Percentiles rank a stretch among this genome's conserved stretches.
phyloP scores from a whole-genome alignment of 306 rosid genomes.

The Acmispon strigosus region DNA sequence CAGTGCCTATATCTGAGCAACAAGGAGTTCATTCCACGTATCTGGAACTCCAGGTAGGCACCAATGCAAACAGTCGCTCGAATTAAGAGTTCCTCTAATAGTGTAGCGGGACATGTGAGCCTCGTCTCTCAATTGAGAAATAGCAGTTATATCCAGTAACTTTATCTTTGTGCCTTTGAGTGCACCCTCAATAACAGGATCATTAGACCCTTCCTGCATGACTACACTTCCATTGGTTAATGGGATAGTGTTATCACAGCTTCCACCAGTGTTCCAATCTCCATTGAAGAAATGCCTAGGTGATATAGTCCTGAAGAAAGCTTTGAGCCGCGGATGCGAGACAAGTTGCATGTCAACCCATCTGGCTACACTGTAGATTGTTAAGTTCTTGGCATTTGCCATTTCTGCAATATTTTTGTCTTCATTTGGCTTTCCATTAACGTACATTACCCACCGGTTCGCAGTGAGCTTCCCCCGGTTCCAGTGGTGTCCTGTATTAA shows the following conservation, averaged over 20 bases:
- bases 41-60: conserved; percentile 91
- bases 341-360: conserved; percentile 81
- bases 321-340: conserved; percentile 58
- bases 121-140: conserved; percentile 86
- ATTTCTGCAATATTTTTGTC: conserved; percentile 49
- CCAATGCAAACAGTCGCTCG: conserved; percentile 93
- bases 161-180: conserved; percentile 75
- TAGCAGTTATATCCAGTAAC: conserved; percentile 72
- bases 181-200: conserved; percentile 51
- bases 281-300: conserved; percentile 82
- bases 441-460: conserved; percentile 82
- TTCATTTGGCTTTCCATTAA: conserved; percentile 53
- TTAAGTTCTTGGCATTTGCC: conserved; percentile 60
- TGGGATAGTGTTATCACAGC: conserved; percentile 68
- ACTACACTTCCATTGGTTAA: conserved; percentile 62
- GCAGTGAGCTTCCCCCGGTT: conserved; percentile 72
- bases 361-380: conserved; percentile 51
- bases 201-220: conserved; percentile 55
- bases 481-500: conserved; percentile 97
- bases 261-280: conserved; percentile 93
- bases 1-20: conserved; percentile 55
- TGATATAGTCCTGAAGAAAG: conserved; percentile 80
- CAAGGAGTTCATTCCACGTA: conserved; percentile 88
- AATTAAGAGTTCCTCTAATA: conserved; percentile 40
- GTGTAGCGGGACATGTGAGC: conserved; percentile 81